Evolutionary conservation across 2,329 filamentous ascomycete species (phyloP).

Genomic region (Exutisphaerella laricina): DNA sequence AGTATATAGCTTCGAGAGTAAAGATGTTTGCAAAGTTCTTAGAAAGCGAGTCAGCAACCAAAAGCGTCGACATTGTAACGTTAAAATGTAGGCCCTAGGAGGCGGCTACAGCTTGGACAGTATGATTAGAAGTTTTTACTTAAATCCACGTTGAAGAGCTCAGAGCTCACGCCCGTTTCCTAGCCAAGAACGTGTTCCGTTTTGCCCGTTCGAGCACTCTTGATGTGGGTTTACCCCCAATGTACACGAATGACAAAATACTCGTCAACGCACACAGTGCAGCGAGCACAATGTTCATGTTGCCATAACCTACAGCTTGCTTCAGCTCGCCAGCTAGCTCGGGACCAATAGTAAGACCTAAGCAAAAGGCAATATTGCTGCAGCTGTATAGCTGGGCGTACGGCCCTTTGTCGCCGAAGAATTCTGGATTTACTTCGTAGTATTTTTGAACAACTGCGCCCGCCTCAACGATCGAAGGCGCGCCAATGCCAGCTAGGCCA

Average conservation of each 20-base stretch:
- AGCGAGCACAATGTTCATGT: slow-evolving; percentile 52
- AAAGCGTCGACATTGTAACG: background rate
- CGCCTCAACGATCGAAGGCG: slow-evolving; percentile 53
- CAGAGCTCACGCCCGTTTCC: slow-evolving; percentile 11
- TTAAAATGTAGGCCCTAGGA: background rate
- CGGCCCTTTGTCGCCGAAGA: slow-evolving; percentile 54
- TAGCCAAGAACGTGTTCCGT: slow-evolving; percentile 11
- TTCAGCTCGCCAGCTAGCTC: slow-evolving; percentile 50
- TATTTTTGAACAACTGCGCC: slow-evolving; percentile 52
- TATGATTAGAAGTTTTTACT: too few relatives aligned
- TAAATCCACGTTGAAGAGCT: too few relatives aligned
- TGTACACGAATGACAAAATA: slow-evolving; percentile 40
- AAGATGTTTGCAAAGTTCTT: background rate
- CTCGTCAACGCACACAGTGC: slow-evolving; percentile 43
- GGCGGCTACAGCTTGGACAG: background rate
- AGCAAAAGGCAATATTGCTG: slow-evolving; percentile 58
- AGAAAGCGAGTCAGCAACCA: background rate
- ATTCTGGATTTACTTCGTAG: slow-evolving; percentile 49
- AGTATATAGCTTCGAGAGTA: background rate
- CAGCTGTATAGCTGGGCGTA: slow-evolving; percentile 63
- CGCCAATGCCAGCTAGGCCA: slow-evolving; percentile 50
- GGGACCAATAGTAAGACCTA: slow-evolving; percentile 56
- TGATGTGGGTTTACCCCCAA: slow-evolving; percentile 39
- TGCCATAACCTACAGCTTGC: slow-evolving; percentile 51
- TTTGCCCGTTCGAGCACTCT: slow-evolving; percentile 24